Base-by-base conservation (phyloP, 2,329 filamentous ascomycete species). In the Ceratocystis papillata region DNA sequence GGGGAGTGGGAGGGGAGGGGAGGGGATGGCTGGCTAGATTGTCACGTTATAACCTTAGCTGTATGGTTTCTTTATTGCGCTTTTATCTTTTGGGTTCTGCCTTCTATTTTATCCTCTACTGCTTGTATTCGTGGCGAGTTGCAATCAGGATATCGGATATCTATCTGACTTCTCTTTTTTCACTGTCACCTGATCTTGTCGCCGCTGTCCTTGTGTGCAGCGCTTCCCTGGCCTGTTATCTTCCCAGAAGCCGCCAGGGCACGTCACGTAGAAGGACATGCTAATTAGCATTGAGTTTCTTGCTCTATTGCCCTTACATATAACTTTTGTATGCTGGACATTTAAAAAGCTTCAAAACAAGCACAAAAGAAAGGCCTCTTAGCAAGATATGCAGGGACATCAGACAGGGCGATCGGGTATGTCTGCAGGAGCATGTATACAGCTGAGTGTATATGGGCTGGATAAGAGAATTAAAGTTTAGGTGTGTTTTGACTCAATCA, bases 381-480 rank as follows among this genome's bases (percentile, higher is more conserved):
- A 15, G 33, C 15, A 20, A 46, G 30, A 44, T 45, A 62, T 28
- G 41, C 60, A 45, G 60, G 60, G n/a, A 45, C 60, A 37, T 59
- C 7, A n/a, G 7, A n/a, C 17, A n/a, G 22, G 46, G 15, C 46
- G 17, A 50, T 50, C 46, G 22, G 17, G 28, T 37, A 22, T n/a
- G 28, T 57, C 12, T 59, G 53, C 53, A 59, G 28, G 53, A 30
- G 28, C 33, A 17, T 37, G 25, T 25, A 53, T 53, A 25, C 22
- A 25, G 20, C 20, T 8, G 20, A 22, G 15, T 25, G 20, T 53
- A 53, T 25, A 17, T 53, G 33, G 8, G 8, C 33, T 37, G 10
- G 37, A 12, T 41, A 41, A 41, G 37, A 41, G 37, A 41, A 41
- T 41, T 41, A 41, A 41, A 41, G 37, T 41, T 41, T 41, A 41